These are phyloP conservation scores for Prototheca wickerhamii DNA, from an alignment of 163 green algal species.

Conservation along the genomic window DNA sequence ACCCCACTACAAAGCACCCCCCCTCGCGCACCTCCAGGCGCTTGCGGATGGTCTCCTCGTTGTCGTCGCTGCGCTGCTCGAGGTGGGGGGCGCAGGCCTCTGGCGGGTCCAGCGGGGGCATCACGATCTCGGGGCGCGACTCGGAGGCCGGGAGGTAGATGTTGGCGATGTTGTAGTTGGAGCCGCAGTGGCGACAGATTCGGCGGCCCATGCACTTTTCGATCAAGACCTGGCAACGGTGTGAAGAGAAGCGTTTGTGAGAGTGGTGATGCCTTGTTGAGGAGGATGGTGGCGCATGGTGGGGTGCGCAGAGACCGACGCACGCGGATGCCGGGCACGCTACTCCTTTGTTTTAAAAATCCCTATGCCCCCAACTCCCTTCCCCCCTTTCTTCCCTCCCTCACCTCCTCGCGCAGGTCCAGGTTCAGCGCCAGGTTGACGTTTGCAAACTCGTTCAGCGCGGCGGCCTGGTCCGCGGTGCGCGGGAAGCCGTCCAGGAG, in stretches of 20 bases:
- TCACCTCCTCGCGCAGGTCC: slow-evolving; percentile 66
- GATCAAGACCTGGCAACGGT: slow-evolving; percentile 60
- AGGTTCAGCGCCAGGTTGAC: slow-evolving; percentile 85
- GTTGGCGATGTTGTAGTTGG: slow-evolving; percentile 95
- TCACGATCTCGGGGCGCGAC: slow-evolving; percentile 66
- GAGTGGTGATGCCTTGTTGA: neutral
- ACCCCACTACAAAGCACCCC: neutral
- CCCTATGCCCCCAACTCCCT: no score
- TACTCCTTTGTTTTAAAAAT: no score
- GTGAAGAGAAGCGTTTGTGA: neutral
- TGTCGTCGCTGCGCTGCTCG: slow-evolving; percentile 79
- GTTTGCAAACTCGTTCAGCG: slow-evolving; percentile 47
- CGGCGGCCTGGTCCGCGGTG: slow-evolving; percentile 64
- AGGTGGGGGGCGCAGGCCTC: slow-evolving; percentile 65
- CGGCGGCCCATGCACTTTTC: slow-evolving; percentile 87
- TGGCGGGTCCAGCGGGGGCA: slow-evolving; percentile 83
- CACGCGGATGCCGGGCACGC: neutral
- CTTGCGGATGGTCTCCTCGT: slow-evolving; percentile 67
- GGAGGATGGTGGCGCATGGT: neutral
- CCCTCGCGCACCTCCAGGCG: slow-evolving; percentile 57
- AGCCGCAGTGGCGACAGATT: slow-evolving; percentile 82
- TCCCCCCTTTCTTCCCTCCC: neutral
- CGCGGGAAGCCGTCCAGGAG: slow-evolving; percentile 92
- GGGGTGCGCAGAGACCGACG: neutral
- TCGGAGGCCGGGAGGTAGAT: slow-evolving; percentile 67